Evolutionary conservation across 176 grass and related monocot species (phyloP).

Genomic region (Panicum miliaceum): DNA sequence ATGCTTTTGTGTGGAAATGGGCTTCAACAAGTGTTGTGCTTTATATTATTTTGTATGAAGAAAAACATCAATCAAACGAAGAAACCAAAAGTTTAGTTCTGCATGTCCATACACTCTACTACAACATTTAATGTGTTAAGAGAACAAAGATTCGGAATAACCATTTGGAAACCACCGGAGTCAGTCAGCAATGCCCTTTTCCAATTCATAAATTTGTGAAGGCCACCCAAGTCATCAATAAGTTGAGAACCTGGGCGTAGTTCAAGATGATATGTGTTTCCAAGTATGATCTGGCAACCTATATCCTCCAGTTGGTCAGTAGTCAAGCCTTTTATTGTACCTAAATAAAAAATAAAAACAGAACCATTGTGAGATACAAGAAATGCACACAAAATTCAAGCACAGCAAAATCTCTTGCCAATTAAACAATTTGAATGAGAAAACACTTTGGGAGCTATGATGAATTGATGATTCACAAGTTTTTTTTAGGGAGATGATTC

Average conservation of each 20-base stretch:
- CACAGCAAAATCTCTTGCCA: slow-evolving; percentile 24
- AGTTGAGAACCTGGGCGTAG: slow-evolving; percentile 88
- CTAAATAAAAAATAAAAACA: slow-evolving; percentile 44
- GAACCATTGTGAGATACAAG: slow-evolving; percentile 28
- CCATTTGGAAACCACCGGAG: slow-evolving; percentile 99
- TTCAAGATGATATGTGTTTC: slow-evolving; percentile 97
- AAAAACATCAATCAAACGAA: slow-evolving; percentile 4
- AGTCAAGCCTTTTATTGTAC: slow-evolving; percentile 97
- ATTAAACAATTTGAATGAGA: slow-evolving; percentile 2
- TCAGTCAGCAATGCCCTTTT: slow-evolving; percentile 94
- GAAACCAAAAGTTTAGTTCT: slow-evolving; percentile 6
- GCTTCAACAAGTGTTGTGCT: slow-evolving; percentile 1
- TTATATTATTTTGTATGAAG: background rate
- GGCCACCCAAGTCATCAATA: slow-evolving; percentile 91
- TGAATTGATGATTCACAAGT: slow-evolving; percentile 16
- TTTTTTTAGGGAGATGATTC: no score
- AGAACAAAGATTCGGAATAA: slow-evolving; percentile 50
- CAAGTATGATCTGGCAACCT: slow-evolving; percentile 96
- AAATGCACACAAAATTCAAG: slow-evolving; percentile 25
- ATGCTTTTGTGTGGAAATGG: background rate
- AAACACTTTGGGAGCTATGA: background rate
- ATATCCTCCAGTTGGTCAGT: slow-evolving; percentile 89
- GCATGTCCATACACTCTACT: slow-evolving; percentile 30
- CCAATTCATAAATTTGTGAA: slow-evolving; percentile 99
- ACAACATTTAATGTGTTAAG: slow-evolving; percentile 29